Base-by-base conservation (phyloP, 768 basidiomycete genomes). In the Kwoniella shandongensis region DNA sequence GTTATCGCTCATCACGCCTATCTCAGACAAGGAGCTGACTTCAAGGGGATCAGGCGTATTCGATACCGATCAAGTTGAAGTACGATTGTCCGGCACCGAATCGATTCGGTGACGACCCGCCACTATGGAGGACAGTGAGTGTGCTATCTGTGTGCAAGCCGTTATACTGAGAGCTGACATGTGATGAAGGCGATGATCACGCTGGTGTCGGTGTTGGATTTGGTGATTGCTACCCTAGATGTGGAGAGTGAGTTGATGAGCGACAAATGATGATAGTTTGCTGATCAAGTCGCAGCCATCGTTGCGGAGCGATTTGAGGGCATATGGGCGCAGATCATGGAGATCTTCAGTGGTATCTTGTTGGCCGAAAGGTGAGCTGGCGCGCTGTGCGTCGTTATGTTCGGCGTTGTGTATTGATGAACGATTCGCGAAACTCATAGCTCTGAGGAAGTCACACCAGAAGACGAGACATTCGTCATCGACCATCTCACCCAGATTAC, bases 91-190 rank as follows among this genome's bases (percentile, higher is more conserved):
- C 94, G 0, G 79, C 88, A 0, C 83, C 94, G 0, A 91, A 88
- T 38, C 91, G 87, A 70, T 90, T 85, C 70, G 91, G 89, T 2
- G 86, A 89, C 51, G 94, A 93, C 67, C 78, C 76, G 20, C 91
- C 93, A 0, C 78, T 99, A 2, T 98, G 94, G 94, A 93, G 92
- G 78, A 92, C 91, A 0, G 93, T 91, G 32, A 46, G n/a, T 91
- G 1, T 83, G 81, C 13, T 17, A 26, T 1, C 25, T n/a, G 26
- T 25, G 17, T 12, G n/a, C 1, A 22, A n/a, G 18, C 36, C 1
- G 12, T 32, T 22, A 36, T n/a, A n/a, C 15, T 85, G 81, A 67
- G 90, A 90, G 76, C 78, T 92, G 67, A 80, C 80, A 13, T 22
- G 18, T 17, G 15, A 46, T 45, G 23, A 23, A 58, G 57, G 62